Evolutionary conservation across 2,329 filamentous ascomycete genomes (phyloP).

Genomic region (Alternaria triticina): DNA sequence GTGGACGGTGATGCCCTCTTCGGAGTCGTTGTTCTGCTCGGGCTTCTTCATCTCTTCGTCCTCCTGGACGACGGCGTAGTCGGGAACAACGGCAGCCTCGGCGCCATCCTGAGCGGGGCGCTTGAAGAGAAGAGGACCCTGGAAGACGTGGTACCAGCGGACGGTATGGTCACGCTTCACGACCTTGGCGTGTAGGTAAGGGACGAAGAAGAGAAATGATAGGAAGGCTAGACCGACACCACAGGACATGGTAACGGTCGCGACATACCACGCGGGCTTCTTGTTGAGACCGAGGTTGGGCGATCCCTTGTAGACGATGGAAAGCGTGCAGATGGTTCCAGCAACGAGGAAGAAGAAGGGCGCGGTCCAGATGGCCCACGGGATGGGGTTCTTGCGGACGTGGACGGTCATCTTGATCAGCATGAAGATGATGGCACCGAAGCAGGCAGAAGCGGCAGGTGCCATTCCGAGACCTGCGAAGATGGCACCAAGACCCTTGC

Average conservation of each 20-base stretch:
- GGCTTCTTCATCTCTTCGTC: slow-evolving; percentile 51
- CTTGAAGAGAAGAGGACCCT: slow-evolving; percentile 64
- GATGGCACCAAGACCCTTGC: slow-evolving; percentile 69
- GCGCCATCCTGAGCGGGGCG: slow-evolving; percentile 63
- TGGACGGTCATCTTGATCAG: slow-evolving; percentile 76
- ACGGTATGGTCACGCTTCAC: slow-evolving; percentile 72
- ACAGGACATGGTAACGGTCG: slow-evolving; percentile 68
- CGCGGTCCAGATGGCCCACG: slow-evolving; percentile 74
- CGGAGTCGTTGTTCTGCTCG: slow-evolving; percentile 35
- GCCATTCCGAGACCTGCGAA: slow-evolving; percentile 73
- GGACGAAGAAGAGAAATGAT: slow-evolving; percentile 74
- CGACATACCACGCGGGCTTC: slow-evolving; percentile 72
- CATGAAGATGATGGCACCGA: slow-evolving; percentile 73
- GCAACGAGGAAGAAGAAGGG: slow-evolving; percentile 81
- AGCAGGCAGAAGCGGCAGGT: slow-evolving; percentile 68
- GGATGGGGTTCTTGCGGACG: slow-evolving; percentile 72
- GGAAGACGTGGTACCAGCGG: slow-evolving; percentile 67
- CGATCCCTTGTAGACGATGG: slow-evolving; percentile 82
- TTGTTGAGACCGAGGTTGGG: slow-evolving; percentile 69
- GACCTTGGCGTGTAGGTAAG: slow-evolving; percentile 69
- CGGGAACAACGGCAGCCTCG: slow-evolving; percentile 66
- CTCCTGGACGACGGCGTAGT: slow-evolving; percentile 79
- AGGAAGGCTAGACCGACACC: slow-evolving; percentile 66
- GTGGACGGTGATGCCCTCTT: slow-evolving; percentile 38
- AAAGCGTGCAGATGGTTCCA: slow-evolving; percentile 75